Evolutionary conservation across 2,329 filamentous ascomycete genomes (phyloP).

Genomic region (Nothopassalora personata): DNA sequence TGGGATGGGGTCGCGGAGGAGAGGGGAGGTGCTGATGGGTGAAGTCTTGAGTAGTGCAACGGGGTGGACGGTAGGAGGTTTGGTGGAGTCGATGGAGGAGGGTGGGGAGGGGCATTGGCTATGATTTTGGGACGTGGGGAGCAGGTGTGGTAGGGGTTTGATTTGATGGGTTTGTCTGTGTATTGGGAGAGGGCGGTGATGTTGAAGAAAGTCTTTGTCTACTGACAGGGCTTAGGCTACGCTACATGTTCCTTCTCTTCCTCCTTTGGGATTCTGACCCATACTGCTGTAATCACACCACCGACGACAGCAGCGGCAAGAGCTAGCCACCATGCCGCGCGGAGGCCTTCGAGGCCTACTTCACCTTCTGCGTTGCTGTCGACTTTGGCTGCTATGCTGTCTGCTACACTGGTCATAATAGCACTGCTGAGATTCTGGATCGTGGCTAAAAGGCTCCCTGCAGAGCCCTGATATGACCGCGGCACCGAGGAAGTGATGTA

Average conservation of each 20-base stretch:
- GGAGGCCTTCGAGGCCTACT: constrained; percentile 25
- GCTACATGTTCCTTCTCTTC: constrained; percentile 30
- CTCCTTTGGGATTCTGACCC: constrained; percentile 29
- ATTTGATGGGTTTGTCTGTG: neutral
- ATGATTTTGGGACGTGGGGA: neutral
- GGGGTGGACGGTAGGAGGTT: neutral
- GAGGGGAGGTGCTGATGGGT: neutral
- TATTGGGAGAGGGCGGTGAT: neutral
- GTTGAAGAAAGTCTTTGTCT: neutral
- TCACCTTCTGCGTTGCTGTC: constrained; percentile 21
- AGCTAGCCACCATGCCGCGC: constrained; percentile 29
- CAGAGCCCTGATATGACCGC: constrained; percentile 44
- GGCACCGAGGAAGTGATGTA: constrained; percentile 46
- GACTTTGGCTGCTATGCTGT: constrained; percentile 26
- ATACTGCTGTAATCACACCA: constrained; percentile 21
- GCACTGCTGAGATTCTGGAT: constrained; percentile 45
- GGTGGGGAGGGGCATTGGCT: neutral
- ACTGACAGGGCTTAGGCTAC: neutral
- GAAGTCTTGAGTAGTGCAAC: neutral
- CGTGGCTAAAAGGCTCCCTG: constrained; percentile 44
- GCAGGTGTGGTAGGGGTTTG: neutral
- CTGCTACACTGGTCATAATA: constrained; percentile 34
- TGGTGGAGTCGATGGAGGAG: neutral
- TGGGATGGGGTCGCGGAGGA: neutral
- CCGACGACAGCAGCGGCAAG: constrained; percentile 22